Evolutionary conservation across 202 grass and related monocot genomes (phyloP).

Genomic region (Panicum hallii): DNA sequence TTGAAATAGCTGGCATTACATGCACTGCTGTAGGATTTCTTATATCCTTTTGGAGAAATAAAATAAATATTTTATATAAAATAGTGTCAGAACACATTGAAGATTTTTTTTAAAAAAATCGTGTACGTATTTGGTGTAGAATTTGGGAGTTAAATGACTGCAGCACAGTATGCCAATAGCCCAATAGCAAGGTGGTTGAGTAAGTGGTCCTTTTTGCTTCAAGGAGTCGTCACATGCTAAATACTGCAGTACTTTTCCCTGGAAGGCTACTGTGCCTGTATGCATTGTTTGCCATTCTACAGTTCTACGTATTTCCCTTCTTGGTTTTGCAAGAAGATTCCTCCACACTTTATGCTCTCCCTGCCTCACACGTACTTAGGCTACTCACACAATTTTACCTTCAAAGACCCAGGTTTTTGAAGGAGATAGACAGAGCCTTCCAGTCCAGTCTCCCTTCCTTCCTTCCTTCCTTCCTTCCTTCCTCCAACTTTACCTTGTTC

Average conservation of each 20-base stretch:
- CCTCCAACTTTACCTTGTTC: conserved; percentile 24
- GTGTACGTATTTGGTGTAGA: not conserved
- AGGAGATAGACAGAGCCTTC: conserved; percentile 40
- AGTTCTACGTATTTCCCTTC: conserved; percentile 16
- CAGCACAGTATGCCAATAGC: conserved; percentile 5
- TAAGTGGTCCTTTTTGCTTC: conserved; percentile 1
- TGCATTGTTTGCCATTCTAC: conserved; percentile 30
- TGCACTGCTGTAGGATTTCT: not conserved
- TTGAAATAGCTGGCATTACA: not conserved
- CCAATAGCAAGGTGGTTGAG: conserved; percentile 21
- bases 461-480: conserved; percentile 3
- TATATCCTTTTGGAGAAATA: not conserved
- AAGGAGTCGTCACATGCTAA: conserved; percentile 35
- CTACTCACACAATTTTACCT: conserved; percentile 21
- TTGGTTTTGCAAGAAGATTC: conserved; percentile 58
- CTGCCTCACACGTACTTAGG: conserved; percentile 46
- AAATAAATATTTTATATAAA: not conserved
- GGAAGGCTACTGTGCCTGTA: conserved; percentile 36
- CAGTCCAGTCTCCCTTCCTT: not conserved
- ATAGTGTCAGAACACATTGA: not conserved
- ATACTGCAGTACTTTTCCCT: conserved; percentile 26
- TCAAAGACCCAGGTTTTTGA: conserved; percentile 44
- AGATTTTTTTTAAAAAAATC: not conserved
- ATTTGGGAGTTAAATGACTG: conserved; percentile 7
- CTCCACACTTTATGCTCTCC: conserved; percentile 62